phyloP scores from a whole-genome alignment of 2,329 filamentous ascomycete genomes.

The Sporothrix sp. region DNA sequence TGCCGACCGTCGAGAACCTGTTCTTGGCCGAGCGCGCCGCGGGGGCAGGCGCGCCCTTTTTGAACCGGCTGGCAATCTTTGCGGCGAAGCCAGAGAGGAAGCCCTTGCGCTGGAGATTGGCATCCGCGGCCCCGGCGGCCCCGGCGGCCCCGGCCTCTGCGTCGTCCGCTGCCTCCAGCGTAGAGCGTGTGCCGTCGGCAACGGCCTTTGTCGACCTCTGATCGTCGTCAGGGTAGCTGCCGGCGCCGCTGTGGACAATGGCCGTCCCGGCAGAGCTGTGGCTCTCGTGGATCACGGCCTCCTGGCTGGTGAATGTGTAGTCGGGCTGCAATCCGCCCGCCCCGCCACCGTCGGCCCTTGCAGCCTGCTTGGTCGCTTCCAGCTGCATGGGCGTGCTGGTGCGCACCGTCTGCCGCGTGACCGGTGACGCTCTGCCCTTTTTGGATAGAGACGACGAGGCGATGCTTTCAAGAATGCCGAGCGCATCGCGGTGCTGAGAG shows the following conservation, averaged over 20 bases:
- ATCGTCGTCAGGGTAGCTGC: background rate
- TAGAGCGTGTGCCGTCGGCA: slow-evolving; percentile 6
- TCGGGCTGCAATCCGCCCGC: background rate
- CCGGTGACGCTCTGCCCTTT: background rate
- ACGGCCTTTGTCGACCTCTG: background rate
- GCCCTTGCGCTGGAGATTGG: background rate
- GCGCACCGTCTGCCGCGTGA: slow-evolving; percentile 8
- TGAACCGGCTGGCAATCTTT: slow-evolving; percentile 5
- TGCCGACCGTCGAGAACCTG: background rate
- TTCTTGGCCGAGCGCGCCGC: background rate
- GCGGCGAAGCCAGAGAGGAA: slow-evolving; percentile 10
- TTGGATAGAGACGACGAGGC: slow-evolving; percentile 1
- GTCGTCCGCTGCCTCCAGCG: background rate
- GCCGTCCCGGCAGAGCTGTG: background rate
- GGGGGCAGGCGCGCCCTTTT: background rate
- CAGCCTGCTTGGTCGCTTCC: background rate
- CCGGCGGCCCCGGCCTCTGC: background rate
- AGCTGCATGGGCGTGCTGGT: slow-evolving; percentile 7
- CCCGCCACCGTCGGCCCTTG: background rate
- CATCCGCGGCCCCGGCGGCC: background rate
- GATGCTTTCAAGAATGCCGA: slow-evolving; percentile 9
- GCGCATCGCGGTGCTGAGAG: slow-evolving; percentile 1
- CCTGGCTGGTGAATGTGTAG: slow-evolving; percentile 9
- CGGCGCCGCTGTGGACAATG: background rate
- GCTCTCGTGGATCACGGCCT: slow-evolving; percentile 12